These are phyloP conservation scores for Pichia terricola DNA, from an alignment of 1,139 yeast species.

Conservation along the genomic window DNA sequence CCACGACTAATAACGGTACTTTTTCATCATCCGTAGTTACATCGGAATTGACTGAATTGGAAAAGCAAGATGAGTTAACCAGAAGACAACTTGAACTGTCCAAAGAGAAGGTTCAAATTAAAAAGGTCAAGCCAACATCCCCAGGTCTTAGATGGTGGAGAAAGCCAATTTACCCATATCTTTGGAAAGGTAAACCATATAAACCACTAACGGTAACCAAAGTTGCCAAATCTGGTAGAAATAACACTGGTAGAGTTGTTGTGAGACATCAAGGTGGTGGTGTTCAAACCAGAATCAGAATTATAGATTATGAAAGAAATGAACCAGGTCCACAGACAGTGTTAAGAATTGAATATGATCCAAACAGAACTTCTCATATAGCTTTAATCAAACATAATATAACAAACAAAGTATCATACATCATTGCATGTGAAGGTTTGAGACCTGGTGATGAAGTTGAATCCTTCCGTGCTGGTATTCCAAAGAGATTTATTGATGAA, in stretches of 20 bases:
- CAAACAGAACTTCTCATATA: slow-evolving; percentile 88
- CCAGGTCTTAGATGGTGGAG: slow-evolving; percentile 89
- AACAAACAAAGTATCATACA: slow-evolving; percentile 62
- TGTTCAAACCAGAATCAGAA: slow-evolving; percentile 76
- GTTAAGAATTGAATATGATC: slow-evolving; percentile 88
- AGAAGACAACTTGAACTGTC: slow-evolving; percentile 67
- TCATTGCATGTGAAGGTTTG: slow-evolving; percentile 85
- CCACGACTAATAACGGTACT: too few relatives aligned
- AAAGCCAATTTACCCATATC: slow-evolving; percentile 77
- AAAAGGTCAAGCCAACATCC: slow-evolving; percentile 68
- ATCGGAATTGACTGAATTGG: slow-evolving; percentile 54
- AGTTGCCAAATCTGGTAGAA: slow-evolving; percentile 80
- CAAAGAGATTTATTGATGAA: slow-evolving; percentile 62
- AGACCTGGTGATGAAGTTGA: slow-evolving; percentile 89
- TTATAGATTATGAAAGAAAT: slow-evolving; percentile 66
- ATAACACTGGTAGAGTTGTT: slow-evolving; percentile 78
- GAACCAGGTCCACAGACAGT: slow-evolving; percentile 71
- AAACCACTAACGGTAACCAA: slow-evolving; percentile 66
- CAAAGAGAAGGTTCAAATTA: slow-evolving; percentile 61
- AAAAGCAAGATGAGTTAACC: slow-evolving; percentile 65
- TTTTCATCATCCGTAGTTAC: background rate
- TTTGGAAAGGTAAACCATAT: slow-evolving; percentile 79
- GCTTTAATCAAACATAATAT: slow-evolving; percentile 66
- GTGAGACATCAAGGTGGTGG: slow-evolving; percentile 98
- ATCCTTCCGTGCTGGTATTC: slow-evolving; percentile 81